Evolutionary conservation across 2,329 filamentous ascomycete species (phyloP), one percentile per base, ranked within the genome.

Genomic region (Penicillium hordei): DNA sequence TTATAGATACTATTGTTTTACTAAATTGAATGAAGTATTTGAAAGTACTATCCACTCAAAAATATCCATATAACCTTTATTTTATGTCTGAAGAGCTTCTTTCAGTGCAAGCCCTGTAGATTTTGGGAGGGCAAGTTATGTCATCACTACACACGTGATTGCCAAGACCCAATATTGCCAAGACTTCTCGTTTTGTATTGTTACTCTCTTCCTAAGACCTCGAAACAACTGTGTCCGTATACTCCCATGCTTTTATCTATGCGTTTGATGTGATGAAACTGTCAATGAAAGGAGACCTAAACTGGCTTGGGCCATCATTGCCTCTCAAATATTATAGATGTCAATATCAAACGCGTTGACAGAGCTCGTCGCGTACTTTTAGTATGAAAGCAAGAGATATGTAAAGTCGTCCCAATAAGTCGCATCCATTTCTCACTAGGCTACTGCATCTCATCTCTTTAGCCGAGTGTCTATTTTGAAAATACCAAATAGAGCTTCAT

Each of bases 111-210:
- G 53, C 53, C 46, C 53, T 52, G 39, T 38, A 38, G 23, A 38
- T 52, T 56, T 43, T 27, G 23, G 17, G 12, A 56, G 39, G 52
- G 53, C 46, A 36, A 21, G 9, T 38, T 56, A 44, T 55, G 53
- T 56, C 53, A 56, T 21, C 53, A 42, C 5, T 2, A 2, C 6
- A 7, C 43, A 55, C 52, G 43, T 55, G 52, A 55, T 13, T 17
- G 36, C 43, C 34, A 40, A 38, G 36, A 25, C 23, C 2, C 0
- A 4, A 25, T 46, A 36, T 48, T 8, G 39, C 31, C 53, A 38
- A 43, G 46, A 23, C 6, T 25, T 25, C 23, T 40, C 19, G 19
- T 40, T 36, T 38, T 51, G 29, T 17, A 27, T 12, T 10, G 29
- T 38, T 23, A 27, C 33, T 43, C 25, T 50, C 29, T 42, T 39